Base-by-base conservation (phyloP, 1,284 basidiomycete species). In the Ganoderma boninense region DNA sequence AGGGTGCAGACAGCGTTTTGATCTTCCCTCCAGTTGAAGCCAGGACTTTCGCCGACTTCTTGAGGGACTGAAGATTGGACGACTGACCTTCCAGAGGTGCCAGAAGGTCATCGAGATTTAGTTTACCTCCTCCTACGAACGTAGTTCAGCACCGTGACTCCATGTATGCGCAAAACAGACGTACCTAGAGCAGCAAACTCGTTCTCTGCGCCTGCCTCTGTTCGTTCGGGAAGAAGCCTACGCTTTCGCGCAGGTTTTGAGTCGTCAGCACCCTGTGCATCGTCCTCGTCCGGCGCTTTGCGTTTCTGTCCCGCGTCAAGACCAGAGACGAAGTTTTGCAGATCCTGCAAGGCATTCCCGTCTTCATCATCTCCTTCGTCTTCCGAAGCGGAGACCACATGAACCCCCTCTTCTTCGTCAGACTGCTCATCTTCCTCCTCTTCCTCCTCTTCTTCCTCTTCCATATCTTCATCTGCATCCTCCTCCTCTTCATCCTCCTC, bases 1-100 rank as follows among this genome's bases (percentile, higher is more conserved):
- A 85, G 0, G 98, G 98, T 0, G 96, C 96, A 4, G 95, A 83
- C 2, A 99, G 85, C 0, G 93, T 89, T 68, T 91, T 90, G 32
- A 83, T 78, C 49, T 84, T 83, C 49, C 84, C 80, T 83, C 87
- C 72, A 75, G 87, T 84, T 11, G 88, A 84, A 20, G 86, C 82
- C 67, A 91, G 84, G 43, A 86, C 80, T 79, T 89, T 93, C 2
- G 90, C 88, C 0, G 93, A 88, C 74, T 89, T 90, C 78, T 94
- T 92, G 13, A 95, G 87, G 46, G 85, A 87, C 65, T 84, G 85
- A 14, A 94, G 85, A 38, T 87, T 85, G 5, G 89, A 85, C 5
- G 91, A 88, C 59, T 88, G 84, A 13, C 60, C 83, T 1, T 86
- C 83, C 3, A 95, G 84, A 2, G 93, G 90, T 1, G 88, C 87